A percentile compares a stretch with the other conserved stretches of the same genome.
Evolutionary conservation across 176 grass and related monocot genomes (phyloP).

Genomic region (Phoenix roebelenii): DNA sequence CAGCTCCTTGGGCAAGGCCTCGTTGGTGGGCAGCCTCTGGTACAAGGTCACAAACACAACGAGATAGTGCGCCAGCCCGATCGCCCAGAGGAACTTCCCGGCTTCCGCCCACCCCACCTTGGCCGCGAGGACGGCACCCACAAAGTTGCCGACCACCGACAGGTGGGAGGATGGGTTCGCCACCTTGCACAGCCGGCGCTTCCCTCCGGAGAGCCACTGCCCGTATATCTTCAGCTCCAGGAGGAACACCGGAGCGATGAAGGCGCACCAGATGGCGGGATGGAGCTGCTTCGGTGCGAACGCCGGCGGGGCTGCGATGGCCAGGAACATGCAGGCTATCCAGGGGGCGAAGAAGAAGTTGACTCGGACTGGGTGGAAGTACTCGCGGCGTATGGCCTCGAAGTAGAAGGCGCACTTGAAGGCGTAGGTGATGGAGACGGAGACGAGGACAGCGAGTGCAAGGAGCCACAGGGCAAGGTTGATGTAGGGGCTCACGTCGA

Average conservation of each 20-base stretch:
- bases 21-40: constrained; percentile 85
- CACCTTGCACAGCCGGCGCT: constrained; percentile 93
- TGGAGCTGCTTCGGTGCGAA: constrained; percentile 36
- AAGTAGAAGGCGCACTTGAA: constrained; percentile 99
- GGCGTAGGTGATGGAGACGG: constrained; percentile 54
- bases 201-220: constrained; percentile 87
- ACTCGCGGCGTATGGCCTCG: constrained; percentile 94
- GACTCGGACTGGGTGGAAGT: constrained; percentile 90
- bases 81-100: constrained; percentile 82
- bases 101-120: constrained; percentile 80
- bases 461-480: constrained; percentile 72
- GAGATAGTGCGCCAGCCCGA: constrained; percentile 85
- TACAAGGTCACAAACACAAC: constrained; percentile 92
- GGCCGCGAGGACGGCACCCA: constrained; percentile 84
- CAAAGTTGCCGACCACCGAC: constrained; percentile 94
- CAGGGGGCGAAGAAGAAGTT: constrained; percentile 98
- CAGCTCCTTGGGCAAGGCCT: constrained; percentile 88
- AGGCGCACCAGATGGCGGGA: constrained; percentile 67
- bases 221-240: constrained; percentile 98
- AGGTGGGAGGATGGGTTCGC: constrained; percentile 94
- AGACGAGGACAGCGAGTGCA: constrained; percentile 39
- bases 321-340: constrained; percentile 92
- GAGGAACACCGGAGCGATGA: constrained; percentile 56
- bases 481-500: constrained; percentile 58
- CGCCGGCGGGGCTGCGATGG: constrained; percentile 53